Evolutionary conservation across 345 rosid genomes (phyloP).

Genomic region (Triadica sebifera): DNA sequence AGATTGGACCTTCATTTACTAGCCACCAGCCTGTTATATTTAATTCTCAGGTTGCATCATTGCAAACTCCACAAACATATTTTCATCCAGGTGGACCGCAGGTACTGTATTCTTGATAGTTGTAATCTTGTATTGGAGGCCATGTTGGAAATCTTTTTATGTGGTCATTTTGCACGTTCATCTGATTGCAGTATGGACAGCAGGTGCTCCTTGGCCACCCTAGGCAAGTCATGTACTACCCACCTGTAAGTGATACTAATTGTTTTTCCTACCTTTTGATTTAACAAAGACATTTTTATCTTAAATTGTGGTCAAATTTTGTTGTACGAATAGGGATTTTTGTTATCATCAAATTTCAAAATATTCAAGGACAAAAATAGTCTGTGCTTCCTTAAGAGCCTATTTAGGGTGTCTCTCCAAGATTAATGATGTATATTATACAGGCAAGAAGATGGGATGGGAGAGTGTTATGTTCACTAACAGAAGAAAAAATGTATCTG

Average conservation of each 20-base stretch:
- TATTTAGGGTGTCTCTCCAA: too few relatives aligned
- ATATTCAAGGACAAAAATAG: not conserved
- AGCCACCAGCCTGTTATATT: conserved; percentile 73
- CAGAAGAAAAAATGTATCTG: not conserved
- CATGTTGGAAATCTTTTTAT: not conserved
- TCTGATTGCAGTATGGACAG: conserved; percentile 56
- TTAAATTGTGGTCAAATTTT: not conserved
- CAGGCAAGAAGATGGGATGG: too few relatives aligned
- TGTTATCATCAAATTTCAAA: not conserved
- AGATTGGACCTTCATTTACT: conserved; percentile 58
- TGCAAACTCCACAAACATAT: conserved; percentile 62
- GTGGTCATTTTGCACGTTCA: conserved; percentile 15
- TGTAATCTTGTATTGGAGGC: not conserved
- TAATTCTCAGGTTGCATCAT: conserved; percentile 51
- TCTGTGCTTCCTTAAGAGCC: not conserved
- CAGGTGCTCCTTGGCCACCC: conserved; percentile 62
- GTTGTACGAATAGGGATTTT: too few relatives aligned
- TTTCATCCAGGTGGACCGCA: conserved; percentile 73
- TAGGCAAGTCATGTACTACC: conserved; percentile 65
- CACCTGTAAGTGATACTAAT: conserved; percentile 51
- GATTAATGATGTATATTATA: too few relatives aligned
- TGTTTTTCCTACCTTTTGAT: not conserved
- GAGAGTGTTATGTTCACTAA: too few relatives aligned
- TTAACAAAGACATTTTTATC: not conserved
- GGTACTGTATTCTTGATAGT: conserved; percentile 33